Base-by-base conservation (phyloP, 371 early-diverging fungal genomes). In the Mortierella sp. region DNA sequence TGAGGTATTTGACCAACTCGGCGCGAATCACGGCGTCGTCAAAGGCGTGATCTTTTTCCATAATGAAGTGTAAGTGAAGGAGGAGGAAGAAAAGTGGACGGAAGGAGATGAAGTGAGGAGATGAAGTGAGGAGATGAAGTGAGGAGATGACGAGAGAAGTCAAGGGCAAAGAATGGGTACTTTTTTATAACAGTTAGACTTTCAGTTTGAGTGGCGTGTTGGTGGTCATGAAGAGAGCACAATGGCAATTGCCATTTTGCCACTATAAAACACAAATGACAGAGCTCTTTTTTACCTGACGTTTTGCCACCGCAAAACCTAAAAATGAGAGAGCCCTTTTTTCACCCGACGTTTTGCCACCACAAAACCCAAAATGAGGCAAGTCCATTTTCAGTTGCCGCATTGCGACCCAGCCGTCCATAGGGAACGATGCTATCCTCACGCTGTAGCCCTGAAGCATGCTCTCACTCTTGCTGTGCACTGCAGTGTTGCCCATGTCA, bases 11-110 rank as follows among this genome's bases (percentile, higher is more conserved):
- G 19, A 9, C 50, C 31, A 74, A 44, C 74, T 74, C 74, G 74
- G 74, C 74, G 61, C 74, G 74, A 48, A 74, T 61, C 61, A 74
- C 74, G 28, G 74, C 74, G 21, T 74, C 74, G 48, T 3, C 34
- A 48, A 74, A 74, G 61, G 74, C 74, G 74, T 74, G 74, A 19
- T 74, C 74, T 61, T 74, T 61, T 74, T 74, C 74, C 74, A 74
- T 74, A 3, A 28, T 57, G 57, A 57, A 57, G 13, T 26, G 57
- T 57, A 28, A 28, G 11, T 26, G 26, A 11, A 28, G 57, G 8
- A 57, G 57, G 57, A 54, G 3, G 26, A 55, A 26, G 55, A n/a
- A 26, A 6, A 53, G 24, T 6, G n/a, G 26, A 55, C 26, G 55
- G 54, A 54, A 26, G 26, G 24, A 26, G 55, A 55, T 26, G 55